phyloP scores from a whole-genome alignment of 345 rosid species.

The Melaleuca quinquenervia region DNA sequence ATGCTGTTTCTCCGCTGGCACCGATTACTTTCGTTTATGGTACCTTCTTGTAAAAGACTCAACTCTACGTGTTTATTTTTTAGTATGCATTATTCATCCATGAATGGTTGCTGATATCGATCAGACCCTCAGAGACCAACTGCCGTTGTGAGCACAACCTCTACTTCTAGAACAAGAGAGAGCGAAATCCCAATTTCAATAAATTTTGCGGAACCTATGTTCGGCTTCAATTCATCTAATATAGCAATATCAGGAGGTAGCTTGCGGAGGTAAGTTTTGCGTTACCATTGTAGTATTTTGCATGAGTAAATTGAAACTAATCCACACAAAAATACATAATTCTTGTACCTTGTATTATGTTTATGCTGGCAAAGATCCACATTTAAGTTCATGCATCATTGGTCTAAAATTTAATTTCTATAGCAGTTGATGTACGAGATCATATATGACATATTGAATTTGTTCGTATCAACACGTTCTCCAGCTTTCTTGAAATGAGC shows the following conservation, averaged over 20 bases:
- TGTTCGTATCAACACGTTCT: too few relatives aligned
- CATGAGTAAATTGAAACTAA: neutral
- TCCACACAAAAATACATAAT: too few relatives aligned
- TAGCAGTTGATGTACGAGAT: too few relatives aligned
- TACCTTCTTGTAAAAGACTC: slow-evolving; percentile 5
- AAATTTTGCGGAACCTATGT: slow-evolving; percentile 69
- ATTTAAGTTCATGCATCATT: neutral
- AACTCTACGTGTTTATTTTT: neutral
- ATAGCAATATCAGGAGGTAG: slow-evolving; percentile 64
- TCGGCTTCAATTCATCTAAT: slow-evolving; percentile 64
- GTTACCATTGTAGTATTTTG: too few relatives aligned
- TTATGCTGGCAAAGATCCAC: neutral
- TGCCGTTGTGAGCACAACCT: slow-evolving; percentile 58
- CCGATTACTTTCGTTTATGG: slow-evolving; percentile 80
- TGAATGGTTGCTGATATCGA: slow-evolving; percentile 3
- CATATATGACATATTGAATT: too few relatives aligned
- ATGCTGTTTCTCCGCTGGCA: slow-evolving; percentile 56
- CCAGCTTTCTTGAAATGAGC: slow-evolving; percentile 65
- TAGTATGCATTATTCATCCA: neutral
- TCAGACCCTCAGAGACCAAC: slow-evolving; percentile 71
- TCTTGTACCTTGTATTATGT: neutral
- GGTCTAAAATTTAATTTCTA: too few relatives aligned
- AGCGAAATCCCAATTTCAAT: slow-evolving; percentile 41
- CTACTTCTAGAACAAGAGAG: slow-evolving; percentile 51
- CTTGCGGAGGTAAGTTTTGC: slow-evolving; percentile 50